A percentile compares a stretch with the other conserved stretches of the same genome.
phyloP scores from a whole-genome alignment of 2,329 filamentous ascomycete species.

The Nemania abortiva region DNA sequence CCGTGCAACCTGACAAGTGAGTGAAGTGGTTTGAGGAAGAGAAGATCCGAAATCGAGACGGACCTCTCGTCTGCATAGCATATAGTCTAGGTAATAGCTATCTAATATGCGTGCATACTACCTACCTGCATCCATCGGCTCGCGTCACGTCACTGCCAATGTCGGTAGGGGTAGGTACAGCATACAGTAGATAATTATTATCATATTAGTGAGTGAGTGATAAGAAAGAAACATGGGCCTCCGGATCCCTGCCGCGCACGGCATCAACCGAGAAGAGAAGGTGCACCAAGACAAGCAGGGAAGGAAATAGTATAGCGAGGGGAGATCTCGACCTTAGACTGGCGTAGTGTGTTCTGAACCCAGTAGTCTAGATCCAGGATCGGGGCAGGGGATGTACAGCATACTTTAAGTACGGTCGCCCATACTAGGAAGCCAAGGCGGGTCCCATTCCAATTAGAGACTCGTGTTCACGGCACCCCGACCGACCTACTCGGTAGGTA shows the following conservation, averaged over 20 bases:
- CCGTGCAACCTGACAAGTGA: not conserved
- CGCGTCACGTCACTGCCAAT: constrained; percentile 30
- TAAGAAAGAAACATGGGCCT: constrained; percentile 15
- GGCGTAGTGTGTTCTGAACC: not conserved
- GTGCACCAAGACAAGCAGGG: constrained; percentile 25
- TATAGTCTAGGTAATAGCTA: not conserved
- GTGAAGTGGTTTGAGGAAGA: constrained; percentile 3
- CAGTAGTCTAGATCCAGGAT: not conserved
- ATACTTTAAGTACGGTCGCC: too few species aligned
- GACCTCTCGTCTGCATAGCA: constrained; percentile 15
- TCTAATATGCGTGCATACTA: constrained; percentile 9
- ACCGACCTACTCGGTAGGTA: not conserved
- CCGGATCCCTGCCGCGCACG: not conserved
- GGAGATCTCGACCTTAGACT: constrained; percentile 13
- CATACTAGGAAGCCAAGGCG: not conserved
- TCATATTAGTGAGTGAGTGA: not conserved
- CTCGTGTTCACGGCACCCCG: not conserved
- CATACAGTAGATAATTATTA: not conserved
- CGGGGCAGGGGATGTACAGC: too few species aligned
- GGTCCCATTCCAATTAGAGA: constrained; percentile 2
- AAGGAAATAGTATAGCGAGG: not conserved
- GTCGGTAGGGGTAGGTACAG: not conserved
- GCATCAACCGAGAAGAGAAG: constrained; percentile 35
- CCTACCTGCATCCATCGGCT: not conserved
- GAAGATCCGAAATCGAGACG: not conserved